phyloP scores from a whole-genome alignment of 176 grass and related monocot genomes.

The Poa pratensis region DNA sequence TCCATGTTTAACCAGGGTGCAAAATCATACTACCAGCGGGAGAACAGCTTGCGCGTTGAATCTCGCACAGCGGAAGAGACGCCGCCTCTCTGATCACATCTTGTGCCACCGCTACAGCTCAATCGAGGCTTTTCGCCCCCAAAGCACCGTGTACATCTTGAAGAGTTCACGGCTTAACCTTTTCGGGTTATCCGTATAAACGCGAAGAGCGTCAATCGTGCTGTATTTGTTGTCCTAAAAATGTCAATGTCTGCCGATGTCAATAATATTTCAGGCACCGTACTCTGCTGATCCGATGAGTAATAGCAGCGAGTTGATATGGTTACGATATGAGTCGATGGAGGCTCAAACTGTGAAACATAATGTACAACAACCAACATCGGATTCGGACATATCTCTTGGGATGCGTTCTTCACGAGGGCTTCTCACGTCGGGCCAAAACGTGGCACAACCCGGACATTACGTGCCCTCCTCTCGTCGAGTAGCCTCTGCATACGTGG shows the following conservation, averaged over 20 bases:
- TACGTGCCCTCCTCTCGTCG: conserved; percentile 39
- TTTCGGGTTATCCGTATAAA: neutral
- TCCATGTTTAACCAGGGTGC: conserved; percentile 60
- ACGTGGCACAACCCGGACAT: neutral
- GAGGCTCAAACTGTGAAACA: neutral
- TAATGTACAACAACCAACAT: neutral
- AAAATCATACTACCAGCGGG: conserved; percentile 67
- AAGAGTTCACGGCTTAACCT: no score
- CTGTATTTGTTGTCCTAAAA: neutral
- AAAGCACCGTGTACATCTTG: neutral
- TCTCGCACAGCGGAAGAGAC: conserved; percentile 30
- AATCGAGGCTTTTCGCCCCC: neutral
- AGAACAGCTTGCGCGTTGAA: conserved; percentile 84
- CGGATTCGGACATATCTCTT: neutral
- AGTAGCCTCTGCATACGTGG: neutral
- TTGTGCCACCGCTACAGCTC: neutral
- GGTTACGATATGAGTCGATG: neutral
- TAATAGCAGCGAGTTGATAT: neutral
- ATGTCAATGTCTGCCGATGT: neutral
- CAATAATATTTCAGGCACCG: neutral
- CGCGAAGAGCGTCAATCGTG: neutral
- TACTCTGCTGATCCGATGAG: neutral
- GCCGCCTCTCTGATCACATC: conserved; percentile 1
- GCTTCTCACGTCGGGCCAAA: neutral
- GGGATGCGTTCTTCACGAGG: neutral